Evolutionary conservation across 2,329 filamentous ascomycete genomes (phyloP), one percentile per base, ranked within the genome.

Genomic region (Amauroascus niger): DNA sequence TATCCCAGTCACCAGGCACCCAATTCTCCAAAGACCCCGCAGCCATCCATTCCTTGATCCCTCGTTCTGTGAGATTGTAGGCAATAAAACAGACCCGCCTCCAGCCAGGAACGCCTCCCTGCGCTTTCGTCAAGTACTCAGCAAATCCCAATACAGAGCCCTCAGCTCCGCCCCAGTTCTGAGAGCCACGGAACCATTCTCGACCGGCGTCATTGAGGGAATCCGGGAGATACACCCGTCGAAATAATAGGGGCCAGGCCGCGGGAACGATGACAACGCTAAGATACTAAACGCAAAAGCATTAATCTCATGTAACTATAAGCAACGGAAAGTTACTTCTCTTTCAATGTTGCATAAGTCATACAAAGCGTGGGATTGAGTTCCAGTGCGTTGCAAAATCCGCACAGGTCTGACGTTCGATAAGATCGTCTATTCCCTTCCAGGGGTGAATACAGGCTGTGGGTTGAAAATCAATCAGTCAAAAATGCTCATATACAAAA

Each of bases 371-470:
- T 13, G 63, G 59, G n/a, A 63, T 52, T 24, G 55, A 48, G 8
- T 58, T 49, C 44, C 58, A 55, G 37, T 66, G 63, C 13, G 57
- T 58, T 3, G 58, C 59, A 14, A 63, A 52, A 41, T 71, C 67
- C 1, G 65, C 71, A 35, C 66, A 69, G 37, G 63, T 69, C 55
- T 73, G 69, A 1, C 64, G 62, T 40, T 64, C 58, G 37, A 64
- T 57, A 11, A 68, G 57, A 14, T 59, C 55, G 6, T 54, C 48
- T 22, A 58, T 35, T 14, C 56, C 59, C 11, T 66, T 65, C 35
- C 63, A 60, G 4, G 69, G 69, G 53, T 70, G 68, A 3, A 72
- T 58, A 50, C 68, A 72, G 33, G 67, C 68, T 70, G 28, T 16
- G 39, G 43, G 14, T 33, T 6, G 13, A 7, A 20, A 7, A 6